Evolutionary conservation across 257 asterid genomes (phyloP).

Genomic region (Gentiana macrophylla): DNA sequence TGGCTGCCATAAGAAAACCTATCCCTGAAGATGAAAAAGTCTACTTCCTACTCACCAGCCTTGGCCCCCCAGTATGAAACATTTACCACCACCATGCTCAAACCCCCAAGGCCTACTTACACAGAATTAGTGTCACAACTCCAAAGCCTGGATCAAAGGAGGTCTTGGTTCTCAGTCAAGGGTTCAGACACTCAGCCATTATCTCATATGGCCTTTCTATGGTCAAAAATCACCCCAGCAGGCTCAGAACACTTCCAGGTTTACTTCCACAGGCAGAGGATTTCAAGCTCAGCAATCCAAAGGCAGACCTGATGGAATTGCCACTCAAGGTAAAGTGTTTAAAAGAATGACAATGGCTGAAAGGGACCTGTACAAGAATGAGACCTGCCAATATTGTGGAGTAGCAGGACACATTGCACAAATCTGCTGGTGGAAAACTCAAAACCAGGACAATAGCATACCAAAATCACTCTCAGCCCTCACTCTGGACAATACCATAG

Average conservation of each 20-base stretch:
- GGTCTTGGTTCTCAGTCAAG: neutral
- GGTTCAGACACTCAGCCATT: neutral
- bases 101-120: constrained; percentile 2
- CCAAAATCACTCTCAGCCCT: neutral
- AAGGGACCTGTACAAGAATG: neutral
- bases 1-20: neutral
- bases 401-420: neutral
- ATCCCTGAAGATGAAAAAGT: neutral
- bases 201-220: neutral
- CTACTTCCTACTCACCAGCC: neutral
- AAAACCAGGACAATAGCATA: neutral
- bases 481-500: neutral
- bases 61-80: neutral
- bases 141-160: neutral
- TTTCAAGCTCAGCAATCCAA: neutral
- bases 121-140: neutral
- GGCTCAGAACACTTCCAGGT: neutral
- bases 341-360: neutral
- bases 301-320: neutral
- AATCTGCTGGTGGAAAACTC: neutral
- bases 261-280: neutral
- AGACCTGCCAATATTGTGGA: neutral
- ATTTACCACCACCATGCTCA: neutral
- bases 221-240: neutral
- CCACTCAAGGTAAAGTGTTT: too few relatives aligned